These are phyloP conservation scores for Galeopsis tetrahit DNA, from an alignment of 257 asterid genomes.

Conservation along the genomic window DNA sequence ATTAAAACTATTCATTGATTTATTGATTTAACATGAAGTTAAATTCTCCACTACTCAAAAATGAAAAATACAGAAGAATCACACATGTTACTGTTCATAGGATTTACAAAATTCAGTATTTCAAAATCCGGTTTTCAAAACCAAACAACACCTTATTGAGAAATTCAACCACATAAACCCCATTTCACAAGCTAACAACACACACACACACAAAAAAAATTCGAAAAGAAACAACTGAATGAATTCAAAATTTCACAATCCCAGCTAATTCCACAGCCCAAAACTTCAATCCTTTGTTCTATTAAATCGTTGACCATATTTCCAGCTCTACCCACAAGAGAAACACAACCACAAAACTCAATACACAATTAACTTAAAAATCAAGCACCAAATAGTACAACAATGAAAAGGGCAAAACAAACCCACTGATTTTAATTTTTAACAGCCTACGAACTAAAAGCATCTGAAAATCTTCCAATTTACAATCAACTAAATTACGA, in stretches of 20 bases:
- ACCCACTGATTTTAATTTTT: neutral
- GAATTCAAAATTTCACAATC: constrained; percentile 27
- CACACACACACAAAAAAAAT: neutral
- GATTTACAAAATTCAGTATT: too few species aligned
- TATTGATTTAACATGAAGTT: too few species aligned
- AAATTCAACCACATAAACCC: constrained; percentile 20
- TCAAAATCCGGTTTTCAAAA: too few species aligned
- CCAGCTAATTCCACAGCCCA: constrained; percentile 24
- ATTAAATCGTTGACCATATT: constrained; percentile 40
- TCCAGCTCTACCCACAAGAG: constrained; percentile 1
- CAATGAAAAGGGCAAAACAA: constrained; percentile 5
- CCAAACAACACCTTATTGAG: neutral
- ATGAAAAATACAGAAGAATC: too few species aligned
- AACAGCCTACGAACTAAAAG: constrained; percentile 9
- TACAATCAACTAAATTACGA: neutral
- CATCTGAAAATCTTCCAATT: constrained; percentile 11
- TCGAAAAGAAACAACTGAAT: neutral
- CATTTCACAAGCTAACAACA: constrained; percentile 1
- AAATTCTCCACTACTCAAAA: too few species aligned
- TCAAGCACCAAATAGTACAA: neutral
- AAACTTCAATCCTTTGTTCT: constrained; percentile 22
- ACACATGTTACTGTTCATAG: too few species aligned
- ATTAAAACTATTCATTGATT: too few species aligned
- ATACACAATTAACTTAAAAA: neutral
- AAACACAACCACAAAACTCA: neutral